Evolutionary conservation across 2,329 filamentous ascomycete species (phyloP), one percentile per base, ranked within the genome.

Genomic region (Acephala macrosclerotiorum): DNA sequence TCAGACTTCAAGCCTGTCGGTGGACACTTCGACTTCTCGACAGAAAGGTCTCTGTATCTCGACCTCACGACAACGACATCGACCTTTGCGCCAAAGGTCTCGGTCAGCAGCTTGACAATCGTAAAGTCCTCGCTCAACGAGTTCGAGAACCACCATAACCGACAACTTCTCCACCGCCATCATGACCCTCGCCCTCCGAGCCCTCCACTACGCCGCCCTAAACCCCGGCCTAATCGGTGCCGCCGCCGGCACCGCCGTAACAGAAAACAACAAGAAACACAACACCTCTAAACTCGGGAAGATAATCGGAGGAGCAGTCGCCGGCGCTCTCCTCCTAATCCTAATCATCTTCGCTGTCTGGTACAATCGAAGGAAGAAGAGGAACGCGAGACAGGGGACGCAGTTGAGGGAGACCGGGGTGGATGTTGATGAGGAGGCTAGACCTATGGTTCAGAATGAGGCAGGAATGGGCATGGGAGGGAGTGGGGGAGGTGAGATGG

Each of bases 341-440:
- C 7, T 59, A 11, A 59, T 59, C 42, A 12, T 47, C 7, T 29
- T 29, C 18, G 57, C 38, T 14, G 40, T 59, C 18, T 59, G 40
- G 20, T 47, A 47, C 40, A 38, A 59, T 59, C 57, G 57, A 47
- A 29, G 57, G 38, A 33, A 29, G 40, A 59, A 47, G 22, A 38
- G 57, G 25, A 59, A 47, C 20, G 57, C 57, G 22, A 59, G 57
- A 59, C 57, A 59, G 18, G 57, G 57, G 35, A 47, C 35, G 22
- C n/a, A 25, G 22, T 33, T 58, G 40, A 22, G 33, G 36, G 56
- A 58, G 9, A 42, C 33, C 4, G 57, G 22, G 26, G 57, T 9
- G 4, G 55, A 29, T 8, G 51, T 25, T 12, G 57, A 59, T 29
- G 36, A 59, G 14, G 57, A 59, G 22, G 57, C 57, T 3, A 45